Evolutionary conservation across 768 basidiomycete species (phyloP).

Genomic region (Phallus indusiatus): DNA sequence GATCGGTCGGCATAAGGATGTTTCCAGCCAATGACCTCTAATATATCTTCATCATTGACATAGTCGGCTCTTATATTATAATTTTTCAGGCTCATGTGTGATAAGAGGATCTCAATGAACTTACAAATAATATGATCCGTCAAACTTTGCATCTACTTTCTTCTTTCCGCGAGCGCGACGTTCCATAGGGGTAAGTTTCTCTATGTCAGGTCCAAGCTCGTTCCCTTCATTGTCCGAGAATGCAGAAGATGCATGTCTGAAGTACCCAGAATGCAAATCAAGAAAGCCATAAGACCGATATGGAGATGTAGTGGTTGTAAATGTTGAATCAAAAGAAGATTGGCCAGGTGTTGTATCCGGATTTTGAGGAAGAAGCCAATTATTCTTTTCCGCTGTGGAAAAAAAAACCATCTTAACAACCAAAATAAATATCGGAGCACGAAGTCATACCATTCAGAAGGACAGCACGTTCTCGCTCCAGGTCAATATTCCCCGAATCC

Average conservation of each 20-base stretch:
- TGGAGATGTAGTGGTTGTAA: slow-evolving; percentile 28
- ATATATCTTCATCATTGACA: slow-evolving; percentile 66
- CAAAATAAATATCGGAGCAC: neutral
- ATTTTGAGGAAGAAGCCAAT: slow-evolving; percentile 69
- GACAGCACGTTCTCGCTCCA: slow-evolving; percentile 43
- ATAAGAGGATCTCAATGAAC: slow-evolving; percentile 15
- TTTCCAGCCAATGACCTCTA: slow-evolving; percentile 57
- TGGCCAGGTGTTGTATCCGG: slow-evolving; percentile 28
- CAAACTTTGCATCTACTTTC: slow-evolving; percentile 72
- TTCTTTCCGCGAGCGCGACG: slow-evolving; percentile 43
- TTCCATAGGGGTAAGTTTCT: slow-evolving; percentile 41
- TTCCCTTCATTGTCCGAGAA: slow-evolving; percentile 77
- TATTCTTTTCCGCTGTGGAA: slow-evolving; percentile 56
- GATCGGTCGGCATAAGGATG: slow-evolving; percentile 36
- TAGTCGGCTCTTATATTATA: slow-evolving; percentile 60
- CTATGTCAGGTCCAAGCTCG: slow-evolving; percentile 62
- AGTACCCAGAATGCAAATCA: slow-evolving; percentile 65
- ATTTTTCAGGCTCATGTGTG: slow-evolving; percentile 1
- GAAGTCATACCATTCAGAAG: slow-evolving; percentile 42
- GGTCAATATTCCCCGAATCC: slow-evolving; percentile 34
- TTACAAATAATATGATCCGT: slow-evolving; percentile 79
- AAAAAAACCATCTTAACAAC: slow-evolving; percentile 1
- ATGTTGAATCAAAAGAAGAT: neutral
- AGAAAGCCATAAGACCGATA: slow-evolving; percentile 67
- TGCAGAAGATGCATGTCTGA: slow-evolving; percentile 44